Evolutionary conservation across 306 rosid genomes (phyloP).

Genomic region (Medicago arabica): DNA sequence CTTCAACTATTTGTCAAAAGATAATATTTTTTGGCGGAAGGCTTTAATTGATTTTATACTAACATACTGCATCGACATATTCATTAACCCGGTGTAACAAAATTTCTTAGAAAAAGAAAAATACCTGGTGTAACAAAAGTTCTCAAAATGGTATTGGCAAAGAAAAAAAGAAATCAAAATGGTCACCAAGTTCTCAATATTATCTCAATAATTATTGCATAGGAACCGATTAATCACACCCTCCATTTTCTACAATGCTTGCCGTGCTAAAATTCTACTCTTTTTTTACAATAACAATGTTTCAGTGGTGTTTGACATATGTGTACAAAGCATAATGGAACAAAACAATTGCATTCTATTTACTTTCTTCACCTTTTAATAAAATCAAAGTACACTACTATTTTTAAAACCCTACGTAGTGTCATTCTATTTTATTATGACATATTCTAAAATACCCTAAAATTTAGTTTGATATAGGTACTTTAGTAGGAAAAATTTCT

Average conservation of each 20-base stretch:
- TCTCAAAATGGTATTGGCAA: not conserved
- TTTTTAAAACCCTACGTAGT: too few species aligned
- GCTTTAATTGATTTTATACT: too few species aligned
- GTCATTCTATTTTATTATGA: too few species aligned
- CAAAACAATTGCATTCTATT: not conserved
- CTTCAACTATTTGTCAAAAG: too few species aligned
- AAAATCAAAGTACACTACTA: not conserved
- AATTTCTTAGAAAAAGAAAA: too few species aligned
- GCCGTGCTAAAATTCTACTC: conserved; percentile 32
- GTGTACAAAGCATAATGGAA: not conserved
- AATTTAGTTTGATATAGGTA: too few species aligned
- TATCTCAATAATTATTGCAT: not conserved
- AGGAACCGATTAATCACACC: not conserved
- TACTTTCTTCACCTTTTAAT: not conserved
- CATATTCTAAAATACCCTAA: too few species aligned
- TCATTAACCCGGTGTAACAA: too few species aligned
- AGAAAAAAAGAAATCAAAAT: not conserved
- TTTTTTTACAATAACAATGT: conserved; percentile 20
- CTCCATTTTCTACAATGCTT: conserved; percentile 30
- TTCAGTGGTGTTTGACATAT: not conserved
- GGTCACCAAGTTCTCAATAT: not conserved
- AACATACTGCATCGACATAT: too few species aligned
- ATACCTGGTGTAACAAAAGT: too few species aligned
- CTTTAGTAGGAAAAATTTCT: too few species aligned
- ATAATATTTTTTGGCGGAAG: too few species aligned